Base-by-base conservation (phyloP, 306 rosid genomes). In the Urtica urens region DNA sequence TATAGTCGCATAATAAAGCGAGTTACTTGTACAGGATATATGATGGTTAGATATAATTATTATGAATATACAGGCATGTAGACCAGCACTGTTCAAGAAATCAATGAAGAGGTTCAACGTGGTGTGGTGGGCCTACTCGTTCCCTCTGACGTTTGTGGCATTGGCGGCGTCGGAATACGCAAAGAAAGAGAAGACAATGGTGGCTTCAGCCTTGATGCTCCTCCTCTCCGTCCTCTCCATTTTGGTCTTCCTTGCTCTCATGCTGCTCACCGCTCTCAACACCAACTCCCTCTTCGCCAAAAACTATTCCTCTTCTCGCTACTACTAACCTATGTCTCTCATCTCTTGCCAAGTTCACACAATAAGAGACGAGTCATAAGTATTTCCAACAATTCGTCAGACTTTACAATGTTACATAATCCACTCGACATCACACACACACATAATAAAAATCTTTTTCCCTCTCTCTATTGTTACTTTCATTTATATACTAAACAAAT, bases 51-150 rank as follows among this genome's bases (percentile, higher is more conserved):
- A n/a, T n/a, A n/a, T n/a, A n/a, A n/a, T n/a, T n/a, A n/a, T n/a
- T n/a, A 12, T 31, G 13, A 7, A 35, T 35, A 37, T 21, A 57
- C 59, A 81, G 78, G 78, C 52, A 57, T 59, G 77, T 59, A 69
- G 83, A 26, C 69, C 76, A 58, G 50, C 53, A 0, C 23, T 80
- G 41, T 79, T 80, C 76, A 80, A 54, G 74, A 67, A 76, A 64
- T 64, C 76, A 1, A 38, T 70, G 67, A 72, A 40, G 58, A 76
- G 53, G 62, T 61, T 76, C 43, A 57, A 31, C 4, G 57, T 73
- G 22, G 59, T 64, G 6, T 67, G 78, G 83, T 76, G 83, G 72
- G 56, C 62, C 9, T 70, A 72, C 41, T 80, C 73, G 18, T 70
- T 69, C 43, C 75, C 80, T 5, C 55, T 64, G 18, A 76, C 76